These are phyloP conservation scores for Inonotus hispidus DNA, from an alignment of 1,284 basidiomycete genomes.

Conservation along the genomic window DNA sequence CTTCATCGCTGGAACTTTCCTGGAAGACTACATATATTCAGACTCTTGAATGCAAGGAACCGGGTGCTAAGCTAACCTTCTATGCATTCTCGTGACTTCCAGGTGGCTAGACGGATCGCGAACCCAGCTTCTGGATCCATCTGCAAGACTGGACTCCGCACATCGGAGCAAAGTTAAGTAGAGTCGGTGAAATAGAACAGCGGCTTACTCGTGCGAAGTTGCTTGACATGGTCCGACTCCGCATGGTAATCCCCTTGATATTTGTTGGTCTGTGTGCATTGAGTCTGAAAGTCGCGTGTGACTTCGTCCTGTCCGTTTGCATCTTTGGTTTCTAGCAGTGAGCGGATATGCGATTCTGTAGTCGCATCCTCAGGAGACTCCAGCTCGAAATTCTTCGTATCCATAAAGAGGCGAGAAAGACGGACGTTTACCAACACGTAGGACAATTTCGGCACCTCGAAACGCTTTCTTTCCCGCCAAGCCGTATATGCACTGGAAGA, in stretches of 20 bases:
- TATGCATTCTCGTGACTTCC: constrained; percentile 4
- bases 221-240: not conserved
- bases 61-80: not conserved
- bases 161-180: too few species aligned
- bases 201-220: not conserved
- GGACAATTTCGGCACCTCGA: not conserved
- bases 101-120: not conserved
- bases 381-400: not conserved
- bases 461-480: not conserved
- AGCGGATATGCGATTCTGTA: not conserved
- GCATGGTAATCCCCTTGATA: not conserved
- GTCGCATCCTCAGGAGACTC: not conserved
- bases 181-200: not conserved
- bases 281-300: not conserved
- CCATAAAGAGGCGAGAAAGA: not conserved
- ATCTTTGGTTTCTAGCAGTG: not conserved
- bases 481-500: not conserved
- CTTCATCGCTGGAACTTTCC: not conserved
- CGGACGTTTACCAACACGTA: not conserved
- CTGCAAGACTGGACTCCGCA: not conserved
- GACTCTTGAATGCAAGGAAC: not conserved
- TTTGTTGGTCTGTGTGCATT: not conserved
- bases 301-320: not conserved
- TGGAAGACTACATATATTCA: not conserved
- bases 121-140: not conserved